These are phyloP conservation scores for Solanum pinnatisectum DNA, from an alignment of 257 asterid species.

Conservation along the genomic window DNA sequence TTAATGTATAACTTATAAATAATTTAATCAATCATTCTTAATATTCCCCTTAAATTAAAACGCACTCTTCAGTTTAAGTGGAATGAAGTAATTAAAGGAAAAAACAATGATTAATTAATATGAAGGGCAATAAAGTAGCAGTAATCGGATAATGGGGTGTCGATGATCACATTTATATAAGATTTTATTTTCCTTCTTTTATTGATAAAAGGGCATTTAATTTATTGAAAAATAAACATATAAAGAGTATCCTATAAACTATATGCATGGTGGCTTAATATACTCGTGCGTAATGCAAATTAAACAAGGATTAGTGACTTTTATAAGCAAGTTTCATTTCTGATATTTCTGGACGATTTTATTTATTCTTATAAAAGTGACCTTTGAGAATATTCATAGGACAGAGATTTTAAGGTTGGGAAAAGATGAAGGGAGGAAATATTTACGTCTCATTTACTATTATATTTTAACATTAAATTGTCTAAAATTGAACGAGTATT, in stretches of 20 bases:
- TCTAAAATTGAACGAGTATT: not conserved
- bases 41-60: not conserved
- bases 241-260: not conserved
- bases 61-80: not conserved
- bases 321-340: not conserved
- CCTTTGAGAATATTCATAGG: not conserved
- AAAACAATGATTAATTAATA: not conserved
- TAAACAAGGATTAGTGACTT: not conserved
- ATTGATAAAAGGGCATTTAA: not conserved
- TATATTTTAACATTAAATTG: not conserved
- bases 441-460: not conserved
- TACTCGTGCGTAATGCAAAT: not conserved
- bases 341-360: not conserved
- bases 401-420: not conserved
- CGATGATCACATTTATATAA: not conserved
- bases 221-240: not conserved
- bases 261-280: not conserved
- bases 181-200: not conserved
- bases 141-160: not conserved
- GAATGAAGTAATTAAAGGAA: not conserved
- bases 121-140: not conserved
- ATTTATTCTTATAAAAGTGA: not conserved
- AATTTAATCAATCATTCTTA: not conserved
- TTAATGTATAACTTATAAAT: not conserved
- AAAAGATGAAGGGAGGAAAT: not conserved